Evolutionary conservation across 2,329 filamentous ascomycete species (phyloP).

Genomic region (Alternaria novae-zelandiae): DNA sequence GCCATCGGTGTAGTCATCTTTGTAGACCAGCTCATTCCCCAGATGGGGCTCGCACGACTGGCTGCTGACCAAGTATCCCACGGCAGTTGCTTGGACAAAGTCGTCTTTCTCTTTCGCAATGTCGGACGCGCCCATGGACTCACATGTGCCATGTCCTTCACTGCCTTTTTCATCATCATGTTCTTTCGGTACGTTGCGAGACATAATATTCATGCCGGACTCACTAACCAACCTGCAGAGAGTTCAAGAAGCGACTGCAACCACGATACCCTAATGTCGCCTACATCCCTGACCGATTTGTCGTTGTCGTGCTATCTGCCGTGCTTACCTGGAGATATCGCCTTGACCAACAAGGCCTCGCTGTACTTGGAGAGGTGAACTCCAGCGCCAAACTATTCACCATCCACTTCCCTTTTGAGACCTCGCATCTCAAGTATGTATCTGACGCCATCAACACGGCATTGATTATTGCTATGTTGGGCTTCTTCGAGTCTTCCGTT

Average conservation of each 20-base stretch:
- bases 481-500: constrained; percentile 98
- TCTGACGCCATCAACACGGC: constrained; percentile 87
- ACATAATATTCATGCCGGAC: background rate
- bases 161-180: constrained; percentile 89
- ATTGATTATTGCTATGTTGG: constrained; percentile 90
- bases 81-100: constrained; percentile 84
- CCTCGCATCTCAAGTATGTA: constrained; percentile 78
- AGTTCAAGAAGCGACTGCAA: constrained; percentile 81
- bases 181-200: constrained; percentile 70
- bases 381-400: constrained; percentile 74
- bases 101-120: constrained; percentile 78
- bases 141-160: constrained; percentile 76
- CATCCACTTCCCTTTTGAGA: constrained; percentile 85
- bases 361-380: constrained; percentile 82
- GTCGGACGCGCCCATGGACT: constrained; percentile 70
- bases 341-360: constrained; percentile 82
- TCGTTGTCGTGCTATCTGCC: constrained; percentile 85
- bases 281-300: constrained; percentile 88
- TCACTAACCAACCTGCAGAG: constrained; percentile 56
- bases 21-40: constrained; percentile 91
- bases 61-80: constrained; percentile 77
- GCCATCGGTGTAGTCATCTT: constrained; percentile 96
- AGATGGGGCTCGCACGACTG: constrained; percentile 75
- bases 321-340: constrained; percentile 76
- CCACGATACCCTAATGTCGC: constrained; percentile 80